Base-by-base conservation (phyloP, 1,139 yeast species). In the Hyphopichia burtonii region DNA sequence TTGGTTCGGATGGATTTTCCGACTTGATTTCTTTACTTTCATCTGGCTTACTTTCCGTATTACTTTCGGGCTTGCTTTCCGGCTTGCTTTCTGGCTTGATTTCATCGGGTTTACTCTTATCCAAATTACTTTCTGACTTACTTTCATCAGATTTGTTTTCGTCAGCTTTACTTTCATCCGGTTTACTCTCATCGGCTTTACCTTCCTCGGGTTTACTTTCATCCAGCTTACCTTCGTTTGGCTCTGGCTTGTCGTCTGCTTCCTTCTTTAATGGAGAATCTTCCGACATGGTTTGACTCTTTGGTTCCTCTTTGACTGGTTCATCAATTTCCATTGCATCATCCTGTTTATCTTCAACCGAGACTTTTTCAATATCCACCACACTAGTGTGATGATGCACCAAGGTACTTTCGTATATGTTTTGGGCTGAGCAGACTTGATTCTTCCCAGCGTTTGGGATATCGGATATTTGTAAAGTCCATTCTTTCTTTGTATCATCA, bases 381-480 rank as follows among this genome's bases (percentile, higher is more conserved):
- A 57, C 59, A 4, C 51, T 52, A 9, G 71, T 62, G 47, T 71
- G 76, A 28, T 71, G 69, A 47, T 72, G 77, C 1, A 71, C 72
- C 40, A 88, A 64, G 1, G 85, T 79, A 27, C 91, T 74, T 54
- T 85, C 89, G 48, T 83, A 74, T 12, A 87, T 74, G 14, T 88
- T 78, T 57, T 89, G 96, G 9, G 74, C 76, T 34, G 67, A 63
- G 76, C 82, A 38, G 69, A 76, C 48, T 75, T 83, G 65, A 76
- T 76, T 56, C 79, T 78, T 86, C 8, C 96, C 96, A 3, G 95
- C 96, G 28, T 86, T 83, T 1, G 97, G 97, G 14, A 89, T 84
- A 63, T 90, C 97, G 8, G 82, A 71, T 18, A 86, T 73, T 50
- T 82, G 86, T 23, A 89, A 54, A 1, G 83, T 74, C 95, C 96